These are phyloP conservation scores for Shiraia sp. DNA, from an alignment of 2,329 filamentous ascomycete genomes.

Conservation along the genomic window DNA sequence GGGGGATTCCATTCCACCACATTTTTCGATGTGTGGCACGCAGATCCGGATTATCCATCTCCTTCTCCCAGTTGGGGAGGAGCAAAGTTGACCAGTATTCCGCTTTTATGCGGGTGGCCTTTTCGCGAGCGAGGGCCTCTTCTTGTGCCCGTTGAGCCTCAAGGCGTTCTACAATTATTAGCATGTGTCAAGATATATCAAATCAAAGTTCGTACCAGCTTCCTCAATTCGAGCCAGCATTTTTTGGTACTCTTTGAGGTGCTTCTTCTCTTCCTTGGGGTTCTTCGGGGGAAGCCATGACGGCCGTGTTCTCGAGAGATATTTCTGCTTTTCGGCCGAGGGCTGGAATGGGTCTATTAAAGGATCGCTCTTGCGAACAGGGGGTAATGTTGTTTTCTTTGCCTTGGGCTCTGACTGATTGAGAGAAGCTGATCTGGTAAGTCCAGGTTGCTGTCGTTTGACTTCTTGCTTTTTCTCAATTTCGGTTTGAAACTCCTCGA, in stretches of 20 bases:
- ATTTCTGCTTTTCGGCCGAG: slow-evolving; percentile 84
- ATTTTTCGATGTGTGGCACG: slow-evolving; percentile 61
- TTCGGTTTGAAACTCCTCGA: slow-evolving; percentile 78
- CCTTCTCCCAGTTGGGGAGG: slow-evolving; percentile 73
- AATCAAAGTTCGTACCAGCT: slow-evolving; percentile 49
- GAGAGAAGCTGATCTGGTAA: slow-evolving; percentile 35
- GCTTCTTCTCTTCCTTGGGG: slow-evolving; percentile 85
- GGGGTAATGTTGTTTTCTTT: slow-evolving; percentile 59
- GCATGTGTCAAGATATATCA: neutral
- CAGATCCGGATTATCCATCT: slow-evolving; percentile 54
- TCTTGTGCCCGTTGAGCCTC: slow-evolving; percentile 50
- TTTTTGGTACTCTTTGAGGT: slow-evolving; percentile 81
- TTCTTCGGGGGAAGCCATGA: slow-evolving; percentile 87
- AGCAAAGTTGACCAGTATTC: slow-evolving; percentile 77
- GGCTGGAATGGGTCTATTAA: slow-evolving; percentile 84
- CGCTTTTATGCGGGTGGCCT: slow-evolving; percentile 54
- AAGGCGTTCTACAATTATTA: slow-evolving; percentile 34
- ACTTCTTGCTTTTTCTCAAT: slow-evolving; percentile 57
- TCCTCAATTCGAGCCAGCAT: slow-evolving; percentile 73
- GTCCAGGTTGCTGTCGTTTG: slow-evolving; percentile 52
- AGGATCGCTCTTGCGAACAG: slow-evolving; percentile 72
- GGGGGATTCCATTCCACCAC: slow-evolving; percentile 81
- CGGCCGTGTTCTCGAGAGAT: slow-evolving; percentile 74
- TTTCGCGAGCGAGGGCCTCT: slow-evolving; percentile 54
- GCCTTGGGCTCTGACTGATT: slow-evolving; percentile 49